Evolutionary conservation across 2,329 filamentous ascomycete species (phyloP).

Genomic region (Aspergillus melleus): DNA sequence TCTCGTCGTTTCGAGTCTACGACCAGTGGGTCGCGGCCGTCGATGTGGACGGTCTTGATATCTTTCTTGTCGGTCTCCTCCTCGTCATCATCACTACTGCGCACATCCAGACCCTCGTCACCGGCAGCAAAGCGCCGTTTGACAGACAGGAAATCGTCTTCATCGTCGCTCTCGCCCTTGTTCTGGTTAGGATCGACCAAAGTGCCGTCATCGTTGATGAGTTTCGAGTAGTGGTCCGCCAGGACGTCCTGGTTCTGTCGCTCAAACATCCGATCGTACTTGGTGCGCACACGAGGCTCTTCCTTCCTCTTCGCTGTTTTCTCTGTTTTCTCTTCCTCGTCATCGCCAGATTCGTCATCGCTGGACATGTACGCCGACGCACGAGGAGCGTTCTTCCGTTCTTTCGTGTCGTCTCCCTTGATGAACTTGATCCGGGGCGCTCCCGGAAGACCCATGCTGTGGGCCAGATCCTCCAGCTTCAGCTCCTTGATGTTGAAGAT

Average conservation of each 20-base stretch:
- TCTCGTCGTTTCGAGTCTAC: slow-evolving; percentile 94
- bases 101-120: slow-evolving; percentile 53
- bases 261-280: slow-evolving; percentile 98
- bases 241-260: slow-evolving; percentile 92
- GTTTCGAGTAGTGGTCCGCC: slow-evolving; percentile 87
- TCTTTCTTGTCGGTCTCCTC: slow-evolving; percentile 42
- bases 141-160: slow-evolving; percentile 81
- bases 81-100: slow-evolving; percentile 37
- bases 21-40: slow-evolving; percentile 68
- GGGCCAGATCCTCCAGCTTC: slow-evolving; percentile 81
- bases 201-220: slow-evolving; percentile 65
- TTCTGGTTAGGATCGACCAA: slow-evolving; percentile 37
- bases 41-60: slow-evolving; percentile 50
- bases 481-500: slow-evolving; percentile 83
- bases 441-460: slow-evolving; percentile 83
- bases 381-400: slow-evolving; percentile 81
- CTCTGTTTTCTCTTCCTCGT: slow-evolving; percentile 47
- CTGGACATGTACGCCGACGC: slow-evolving; percentile 62
- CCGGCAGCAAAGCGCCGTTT: slow-evolving; percentile 81
- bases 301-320: slow-evolving; percentile 63
- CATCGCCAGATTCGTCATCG: slow-evolving; percentile 53
- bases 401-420: slow-evolving; percentile 84
- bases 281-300: slow-evolving; percentile 71
- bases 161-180: slow-evolving; percentile 59
- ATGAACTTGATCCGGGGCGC: slow-evolving; percentile 91